These are phyloP conservation scores for Fusarium tupiense DNA, from an alignment of 2,329 filamentous ascomycete genomes.

Conservation along the genomic window DNA sequence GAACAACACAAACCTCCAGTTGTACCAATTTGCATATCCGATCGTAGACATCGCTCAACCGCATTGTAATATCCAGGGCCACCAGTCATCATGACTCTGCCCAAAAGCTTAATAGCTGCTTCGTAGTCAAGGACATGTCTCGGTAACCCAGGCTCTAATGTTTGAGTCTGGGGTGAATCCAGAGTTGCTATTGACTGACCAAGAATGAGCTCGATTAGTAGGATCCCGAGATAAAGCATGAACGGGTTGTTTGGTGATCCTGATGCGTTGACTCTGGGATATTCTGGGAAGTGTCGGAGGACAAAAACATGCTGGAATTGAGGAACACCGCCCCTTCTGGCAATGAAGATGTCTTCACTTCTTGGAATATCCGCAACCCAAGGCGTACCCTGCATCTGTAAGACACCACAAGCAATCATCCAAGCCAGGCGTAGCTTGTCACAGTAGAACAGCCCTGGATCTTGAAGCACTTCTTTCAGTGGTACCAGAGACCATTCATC, in stretches of 20 bases:
- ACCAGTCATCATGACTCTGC: background rate
- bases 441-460: background rate
- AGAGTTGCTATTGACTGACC: background rate
- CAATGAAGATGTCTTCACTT: background rate
- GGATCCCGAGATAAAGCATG: background rate
- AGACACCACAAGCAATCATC: background rate
- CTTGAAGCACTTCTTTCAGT: background rate
- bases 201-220: background rate
- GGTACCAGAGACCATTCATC: background rate
- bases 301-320: background rate
- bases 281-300: background rate
- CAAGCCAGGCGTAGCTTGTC: background rate
- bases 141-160: rapidly evolving
- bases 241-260: background rate
- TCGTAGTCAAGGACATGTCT: background rate
- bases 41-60: background rate
- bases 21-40: background rate
- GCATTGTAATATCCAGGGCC: background rate
- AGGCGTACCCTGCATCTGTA: background rate
- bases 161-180: rapidly evolving
- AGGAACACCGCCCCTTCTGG: background rate
- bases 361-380: background rate
- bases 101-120: background rate
- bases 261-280: rapidly evolving
- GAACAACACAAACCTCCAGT: rapidly evolving